These are phyloP conservation scores for Malassezia sympodialis DNA, from an alignment of 1,284 basidiomycete genomes.

Conservation along the genomic window DNA sequence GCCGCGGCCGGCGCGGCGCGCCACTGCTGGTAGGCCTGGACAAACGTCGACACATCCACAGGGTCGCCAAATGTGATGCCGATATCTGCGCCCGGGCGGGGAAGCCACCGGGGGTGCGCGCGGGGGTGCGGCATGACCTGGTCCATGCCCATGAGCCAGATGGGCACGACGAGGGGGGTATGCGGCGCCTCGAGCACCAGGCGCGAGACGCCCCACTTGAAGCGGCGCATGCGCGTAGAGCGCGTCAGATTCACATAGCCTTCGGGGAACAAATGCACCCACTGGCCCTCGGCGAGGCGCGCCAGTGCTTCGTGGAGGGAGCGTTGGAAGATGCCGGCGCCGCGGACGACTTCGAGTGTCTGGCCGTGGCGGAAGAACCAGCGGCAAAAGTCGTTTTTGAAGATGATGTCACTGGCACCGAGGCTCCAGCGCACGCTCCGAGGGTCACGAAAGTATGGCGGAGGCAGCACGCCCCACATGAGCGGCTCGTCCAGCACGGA, in stretches of 20 bases:
- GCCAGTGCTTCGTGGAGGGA: constrained; percentile 72
- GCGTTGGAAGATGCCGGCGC: constrained; percentile 76
- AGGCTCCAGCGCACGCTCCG: constrained; percentile 68
- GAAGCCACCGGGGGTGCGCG: constrained; percentile 29
- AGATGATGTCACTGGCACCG: constrained; percentile 87
- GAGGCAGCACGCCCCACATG: constrained; percentile 32
- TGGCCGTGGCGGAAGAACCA: constrained; percentile 78
- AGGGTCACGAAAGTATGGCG: constrained; percentile 15
- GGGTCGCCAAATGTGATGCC: constrained; percentile 37
- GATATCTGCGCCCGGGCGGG: constrained; percentile 30
- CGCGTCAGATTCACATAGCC: constrained; percentile 70
- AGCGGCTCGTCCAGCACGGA: constrained; percentile 42
- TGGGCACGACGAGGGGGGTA: constrained; percentile 72
- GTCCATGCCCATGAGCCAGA: constrained; percentile 66
- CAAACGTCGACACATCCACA: constrained; percentile 11
- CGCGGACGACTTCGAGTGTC: constrained; percentile 83
- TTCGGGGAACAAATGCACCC: constrained; percentile 93
- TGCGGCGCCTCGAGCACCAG: constrained; percentile 24
- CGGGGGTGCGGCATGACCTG: constrained; percentile 43
- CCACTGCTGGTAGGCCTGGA: neutral
- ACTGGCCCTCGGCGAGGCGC: constrained; percentile 67
- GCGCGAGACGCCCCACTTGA: constrained; percentile 92
- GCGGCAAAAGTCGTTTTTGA: constrained; percentile 64
- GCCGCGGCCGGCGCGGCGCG: neutral
- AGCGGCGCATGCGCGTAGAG: constrained; percentile 59